Percentiles rank a stretch among this genome's conserved stretches.
These are phyloP conservation scores for Fusarium sp. DNA, from an alignment of 2,329 filamentous ascomycete genomes.

Conservation along the genomic window DNA sequence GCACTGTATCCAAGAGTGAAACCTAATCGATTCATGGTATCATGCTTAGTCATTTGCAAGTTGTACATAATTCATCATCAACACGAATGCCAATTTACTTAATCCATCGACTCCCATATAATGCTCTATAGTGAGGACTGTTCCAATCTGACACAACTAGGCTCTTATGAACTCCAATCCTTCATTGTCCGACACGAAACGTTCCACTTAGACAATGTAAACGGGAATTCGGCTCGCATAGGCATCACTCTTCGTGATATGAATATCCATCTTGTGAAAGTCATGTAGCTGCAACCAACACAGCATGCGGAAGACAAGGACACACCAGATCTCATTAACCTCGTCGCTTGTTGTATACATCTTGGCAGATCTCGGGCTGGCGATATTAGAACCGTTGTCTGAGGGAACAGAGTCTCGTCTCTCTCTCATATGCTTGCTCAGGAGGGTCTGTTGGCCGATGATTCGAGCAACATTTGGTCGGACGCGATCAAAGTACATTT, in stretches of 20 bases:
- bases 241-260: conserved; percentile 50
- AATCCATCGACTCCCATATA: fast-evolving
- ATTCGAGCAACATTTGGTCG: conserved; percentile 17
- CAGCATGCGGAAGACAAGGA: conserved; percentile 53
- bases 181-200: fast-evolving
- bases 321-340: conserved; percentile 47
- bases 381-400: not conserved
- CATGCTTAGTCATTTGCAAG: not conserved
- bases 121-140: fast-evolving
- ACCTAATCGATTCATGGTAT: not conserved
- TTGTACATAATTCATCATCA: not conserved
- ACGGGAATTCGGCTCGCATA: conserved; percentile 51
- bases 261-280: conserved; percentile 51
- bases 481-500: conserved; percentile 30
- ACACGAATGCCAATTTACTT: not conserved
- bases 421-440: conserved; percentile 16
- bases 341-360: not conserved
- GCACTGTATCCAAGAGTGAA: not conserved
- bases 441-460: conserved; percentile 1
- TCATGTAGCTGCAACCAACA: conserved; percentile 54
- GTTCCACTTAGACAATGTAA: conserved; percentile 43
- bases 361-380: not conserved
- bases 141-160: not conserved
- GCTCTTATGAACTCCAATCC: fast-evolving
- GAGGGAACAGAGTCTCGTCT: conserved; percentile 1